Evolutionary conservation across 1,284 basidiomycete genomes (phyloP), one percentile per base, ranked within the genome.

Genomic region (Melanopsichium pennsylvanicum): DNA sequence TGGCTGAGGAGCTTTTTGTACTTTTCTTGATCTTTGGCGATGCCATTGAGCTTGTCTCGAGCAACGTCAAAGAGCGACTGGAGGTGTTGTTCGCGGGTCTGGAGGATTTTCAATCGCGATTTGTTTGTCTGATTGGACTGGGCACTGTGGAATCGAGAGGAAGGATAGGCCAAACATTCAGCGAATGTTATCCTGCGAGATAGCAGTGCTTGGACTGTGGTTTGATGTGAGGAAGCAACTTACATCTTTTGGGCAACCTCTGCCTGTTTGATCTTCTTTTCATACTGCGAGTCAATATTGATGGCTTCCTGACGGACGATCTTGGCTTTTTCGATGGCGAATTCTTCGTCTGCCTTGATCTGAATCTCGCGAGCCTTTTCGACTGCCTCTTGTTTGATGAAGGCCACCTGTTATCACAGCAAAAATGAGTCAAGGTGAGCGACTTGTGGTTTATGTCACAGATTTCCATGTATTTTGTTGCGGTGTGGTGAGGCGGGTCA

Each of bases 51-150:
- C 52, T 88, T 84, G 40, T 85, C 84, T 59, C 90, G 88, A 1
- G 93, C 88, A 4, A 87, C 85, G 13, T 87, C 84, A 82, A 99
- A 98, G 55, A 97, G 87, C 52, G 90, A 88, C 78, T 96, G 90
- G 4, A 97, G 85, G 66, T 94, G 88, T 81, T 97, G 92, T 82
- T 98, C 95, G 46, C 94, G 88, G 59, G 89, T 88, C 81, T 95
- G 91, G 16, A 98, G 87, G 23, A 98, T 86, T 81, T 87, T 88
- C 75, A 99, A 86, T 48, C 96, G 91, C 6, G 94, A 93, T 92
- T 86, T 76, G 63, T 98, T 98, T 74, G 93, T 96, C 62, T 94
- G 86, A 31, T 91, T 97, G 3, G 95, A 98, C 81, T 96, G 92
- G 6, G 93, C 88, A 77, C 95, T 98, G 81, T 33, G 27, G 12